Evolutionary conservation across 1,284 basidiomycete species (phyloP).

Genomic region (Takashimella koratensis): DNA sequence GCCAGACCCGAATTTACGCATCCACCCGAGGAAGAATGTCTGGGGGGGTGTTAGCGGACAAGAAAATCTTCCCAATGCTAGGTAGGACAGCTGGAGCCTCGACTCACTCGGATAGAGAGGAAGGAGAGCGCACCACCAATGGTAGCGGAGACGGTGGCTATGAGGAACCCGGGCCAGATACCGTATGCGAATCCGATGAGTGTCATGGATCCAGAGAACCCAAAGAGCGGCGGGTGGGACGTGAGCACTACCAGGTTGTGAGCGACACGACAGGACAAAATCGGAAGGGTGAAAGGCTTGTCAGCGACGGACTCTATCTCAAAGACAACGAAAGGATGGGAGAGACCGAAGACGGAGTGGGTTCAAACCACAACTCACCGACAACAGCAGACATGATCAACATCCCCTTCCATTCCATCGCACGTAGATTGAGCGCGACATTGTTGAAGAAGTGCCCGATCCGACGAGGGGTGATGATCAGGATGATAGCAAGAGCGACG

Average conservation of each 20-base stretch:
- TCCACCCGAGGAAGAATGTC: conserved; percentile 46
- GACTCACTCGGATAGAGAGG: conserved; percentile 42
- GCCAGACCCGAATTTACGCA: conserved; percentile 29
- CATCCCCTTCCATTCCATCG: conserved; percentile 38
- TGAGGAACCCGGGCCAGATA: conserved; percentile 40
- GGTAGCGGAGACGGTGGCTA: conserved; percentile 35
- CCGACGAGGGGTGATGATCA: conserved; percentile 40
- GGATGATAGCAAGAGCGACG: conserved; percentile 23
- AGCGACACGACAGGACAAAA: too few species aligned
- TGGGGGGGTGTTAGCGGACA: conserved; percentile 6
- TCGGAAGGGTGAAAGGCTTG: too few species aligned
- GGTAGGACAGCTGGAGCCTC: not conserved
- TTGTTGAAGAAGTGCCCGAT: conserved; percentile 44
- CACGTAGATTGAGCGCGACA: conserved; percentile 28
- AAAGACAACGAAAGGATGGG: too few species aligned
- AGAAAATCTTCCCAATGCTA: not conserved
- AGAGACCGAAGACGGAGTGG: not conserved
- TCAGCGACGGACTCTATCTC: too few species aligned
- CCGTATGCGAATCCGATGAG: conserved; percentile 48
- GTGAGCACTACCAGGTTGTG: conserved; percentile 31
- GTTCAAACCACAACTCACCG: conserved; percentile 40
- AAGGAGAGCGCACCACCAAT: conserved; percentile 40
- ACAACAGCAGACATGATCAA: conserved; percentile 32
- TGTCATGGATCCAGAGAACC: conserved; percentile 43
- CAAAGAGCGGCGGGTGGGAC: conserved; percentile 48